Base-by-base conservation (phyloP, 495 filamentous ascomycete species). In the Venustampulla echinocandica region DNA sequence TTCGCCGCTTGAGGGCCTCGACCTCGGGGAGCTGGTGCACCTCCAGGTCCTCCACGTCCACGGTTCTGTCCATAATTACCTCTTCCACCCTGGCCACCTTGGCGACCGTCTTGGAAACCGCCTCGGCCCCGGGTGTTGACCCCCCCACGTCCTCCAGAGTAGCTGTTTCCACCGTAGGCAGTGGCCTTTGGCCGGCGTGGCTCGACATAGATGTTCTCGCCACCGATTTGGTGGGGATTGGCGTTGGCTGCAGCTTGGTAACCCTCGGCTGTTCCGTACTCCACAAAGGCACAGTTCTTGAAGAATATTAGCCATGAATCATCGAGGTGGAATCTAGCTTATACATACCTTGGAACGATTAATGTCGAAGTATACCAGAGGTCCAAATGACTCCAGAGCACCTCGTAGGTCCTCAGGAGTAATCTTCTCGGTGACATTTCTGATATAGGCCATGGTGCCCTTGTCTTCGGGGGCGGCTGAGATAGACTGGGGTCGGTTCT, bases 231-330 rank as follows among this genome's bases (percentile, higher is more conserved):
- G 68, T 92, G 88, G 9, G 93, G 90, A 69, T 92, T 97, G 47
- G 80, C 85, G 46, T 75, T 76, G 30, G 87, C 73, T 19, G 92
- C 92, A 49, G 85, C 82, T 54, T 80, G 70, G 61, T 90, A 96
- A 17, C 77, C 87, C 37, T 86, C 73, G 37, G 76, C 57, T 30
- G 84, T 84, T 55, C 78, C 80, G 61, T 93, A 98, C 60, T 98
- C 93, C 50, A 95, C 85, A 61, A 95, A 95, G 21, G 92, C 93
- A 59, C 88, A 95, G 70, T 89, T 96, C 93, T 96, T 56, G 21
- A 46, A 23, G 13, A 42, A 45, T 39, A 55, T 70, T 58, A 62
- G 59, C 37, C 43, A 15, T 13, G 3, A 2, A 27, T 9, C 15
- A 10, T 46, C 0, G 2, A 15, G 20, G 19, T 17, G 19, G 42